Evolutionary conservation across 371 early-diverging fungal species (phyloP).

Genomic region (Entomophthora muscae): DNA sequence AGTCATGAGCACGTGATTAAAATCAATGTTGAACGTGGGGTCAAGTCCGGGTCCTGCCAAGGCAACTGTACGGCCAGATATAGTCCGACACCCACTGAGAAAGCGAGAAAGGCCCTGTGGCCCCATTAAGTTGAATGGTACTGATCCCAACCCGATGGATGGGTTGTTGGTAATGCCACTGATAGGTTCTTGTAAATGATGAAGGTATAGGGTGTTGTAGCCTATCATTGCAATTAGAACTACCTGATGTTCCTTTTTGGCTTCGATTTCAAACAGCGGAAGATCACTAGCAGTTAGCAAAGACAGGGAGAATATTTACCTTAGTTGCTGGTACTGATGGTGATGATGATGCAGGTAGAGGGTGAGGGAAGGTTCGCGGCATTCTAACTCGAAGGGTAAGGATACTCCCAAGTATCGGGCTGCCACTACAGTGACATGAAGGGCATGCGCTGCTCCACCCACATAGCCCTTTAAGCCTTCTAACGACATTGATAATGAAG

Average conservation of each 20-base stretch:
- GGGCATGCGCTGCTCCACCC: not conserved
- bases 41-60: not conserved
- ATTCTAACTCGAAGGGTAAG: not conserved
- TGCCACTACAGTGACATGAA: not conserved
- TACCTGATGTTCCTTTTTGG: not conserved
- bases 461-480: not conserved
- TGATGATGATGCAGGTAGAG: not conserved
- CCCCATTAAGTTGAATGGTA: not conserved
- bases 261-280: not conserved
- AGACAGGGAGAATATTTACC: not conserved
- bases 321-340: not conserved
- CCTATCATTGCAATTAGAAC: not conserved
- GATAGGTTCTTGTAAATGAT: not conserved
- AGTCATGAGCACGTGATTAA: not conserved
- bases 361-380: not conserved
- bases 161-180: not conserved
- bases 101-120: not conserved
- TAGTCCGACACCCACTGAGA: not conserved
- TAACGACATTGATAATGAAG: not conserved
- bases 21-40: not conserved
- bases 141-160: not conserved
- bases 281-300: not conserved
- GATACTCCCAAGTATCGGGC: not conserved
- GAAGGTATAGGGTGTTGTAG: not conserved
- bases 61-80: not conserved